These are phyloP conservation scores for Trichoderma sp. DNA, from an alignment of 2,329 filamentous ascomycete genomes.

Conservation along the genomic window DNA sequence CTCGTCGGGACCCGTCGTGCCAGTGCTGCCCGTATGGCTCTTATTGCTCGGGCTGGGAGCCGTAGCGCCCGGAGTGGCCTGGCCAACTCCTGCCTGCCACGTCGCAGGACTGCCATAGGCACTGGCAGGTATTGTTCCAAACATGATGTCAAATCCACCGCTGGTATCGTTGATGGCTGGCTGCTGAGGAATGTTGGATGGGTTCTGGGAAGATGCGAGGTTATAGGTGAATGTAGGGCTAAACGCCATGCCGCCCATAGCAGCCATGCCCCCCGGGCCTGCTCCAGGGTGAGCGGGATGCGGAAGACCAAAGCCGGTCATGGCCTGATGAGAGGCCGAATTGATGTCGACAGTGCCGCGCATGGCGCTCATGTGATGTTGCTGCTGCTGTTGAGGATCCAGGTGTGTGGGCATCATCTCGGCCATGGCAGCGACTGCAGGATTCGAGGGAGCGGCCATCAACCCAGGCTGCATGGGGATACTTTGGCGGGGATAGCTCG, in stretches of 20 bases:
- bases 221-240: slow-evolving; percentile 45
- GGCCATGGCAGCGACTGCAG: slow-evolving; percentile 46
- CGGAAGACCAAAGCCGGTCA: slow-evolving; percentile 18
- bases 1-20: slow-evolving; percentile 57
- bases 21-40: slow-evolving; percentile 56
- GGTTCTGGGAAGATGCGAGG: slow-evolving; percentile 35
- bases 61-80: slow-evolving; percentile 31
- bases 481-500: slow-evolving; percentile 44
- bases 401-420: slow-evolving; percentile 44
- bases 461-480: slow-evolving; percentile 42
- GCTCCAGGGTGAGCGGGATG: slow-evolving; percentile 9
- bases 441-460: slow-evolving; percentile 44
- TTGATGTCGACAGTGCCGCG: slow-evolving; percentile 33
- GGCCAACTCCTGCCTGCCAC: slow-evolving; percentile 49
- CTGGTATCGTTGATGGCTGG: slow-evolving; percentile 39
- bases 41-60: slow-evolving; percentile 50
- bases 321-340: slow-evolving; percentile 2
- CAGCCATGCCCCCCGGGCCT: slow-evolving; percentile 14
- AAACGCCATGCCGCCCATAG: slow-evolving; percentile 24
- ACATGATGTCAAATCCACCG: slow-evolving; percentile 62
- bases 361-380: slow-evolving; percentile 40
- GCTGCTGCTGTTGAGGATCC: slow-evolving; percentile 40
- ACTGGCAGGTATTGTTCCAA: slow-evolving; percentile 58
- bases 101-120: slow-evolving; percentile 56
- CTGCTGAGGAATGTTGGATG: slow-evolving; percentile 11